Evolutionary conservation across 306 rosid genomes (phyloP), one percentile per base, ranked within the genome.

Genomic region (Prunus padus): DNA sequence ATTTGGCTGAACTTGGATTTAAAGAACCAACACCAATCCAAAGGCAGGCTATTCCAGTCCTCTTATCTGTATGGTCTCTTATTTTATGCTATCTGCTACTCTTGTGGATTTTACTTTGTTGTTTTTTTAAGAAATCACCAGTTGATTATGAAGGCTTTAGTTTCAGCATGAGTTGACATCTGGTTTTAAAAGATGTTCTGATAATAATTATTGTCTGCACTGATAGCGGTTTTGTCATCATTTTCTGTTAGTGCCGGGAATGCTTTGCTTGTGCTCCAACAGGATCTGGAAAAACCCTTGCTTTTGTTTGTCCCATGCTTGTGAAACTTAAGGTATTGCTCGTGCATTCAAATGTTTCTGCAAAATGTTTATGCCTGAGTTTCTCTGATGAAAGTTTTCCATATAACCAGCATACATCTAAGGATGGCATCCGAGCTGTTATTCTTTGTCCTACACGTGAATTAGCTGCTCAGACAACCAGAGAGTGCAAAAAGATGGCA

Each of bases 211-310:
- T 65, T 71, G 11, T 20, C 50, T n/a, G 2, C 13, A 8, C 61
- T 46, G 14, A 31, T 2, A 13, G 8, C 0, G 2, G 46, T 81
- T 15, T 49, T 68, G 44, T 63, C 69, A 31, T 56, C 19, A 23
- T 74, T 51, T 60, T 74, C 52, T 67, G 23, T 26, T 28, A 95
- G 99, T 96, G 81, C 50, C 92, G 93, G 49, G 97, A 95, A 83
- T 95, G 99, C 87, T 95, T 95, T 90, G 93, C 97, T 12, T 95
- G 97, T 80, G 99, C 99, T 68, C 99, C 99, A 28, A 92, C 99
- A 23, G 99, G 99, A 25, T 92, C 99, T 57, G 99, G 99, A 44
- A 95, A 95, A 85, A 95, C 97, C 72, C 74, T 95, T 80, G 97
- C 96, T 51, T 95, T 95, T 80, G 91, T 89, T 51, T 90, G 89